These are phyloP conservation scores for Hibiscus mutabilis DNA, from an alignment of 345 rosid genomes.

Conservation along the genomic window DNA sequence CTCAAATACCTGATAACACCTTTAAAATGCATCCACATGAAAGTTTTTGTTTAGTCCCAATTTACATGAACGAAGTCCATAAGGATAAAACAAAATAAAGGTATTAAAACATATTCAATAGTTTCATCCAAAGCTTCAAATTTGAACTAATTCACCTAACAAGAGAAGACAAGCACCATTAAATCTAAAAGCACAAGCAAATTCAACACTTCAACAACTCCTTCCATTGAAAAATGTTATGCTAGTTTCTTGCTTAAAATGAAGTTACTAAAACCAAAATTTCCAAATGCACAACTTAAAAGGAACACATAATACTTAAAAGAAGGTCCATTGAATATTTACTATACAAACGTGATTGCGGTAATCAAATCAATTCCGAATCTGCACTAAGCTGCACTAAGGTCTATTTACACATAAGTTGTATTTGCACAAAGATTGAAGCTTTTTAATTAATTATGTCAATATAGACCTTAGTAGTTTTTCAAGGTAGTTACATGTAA, in stretches of 20 bases:
- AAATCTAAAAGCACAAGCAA: not conserved
- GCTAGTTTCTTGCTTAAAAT: not conserved
- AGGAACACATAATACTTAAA: not conserved
- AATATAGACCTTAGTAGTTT: too few species aligned
- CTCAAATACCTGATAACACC: constrained; percentile 90
- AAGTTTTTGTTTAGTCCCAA: constrained; percentile 45
- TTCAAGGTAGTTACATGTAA: too few species aligned
- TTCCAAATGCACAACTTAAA: not conserved
- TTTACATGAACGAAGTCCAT: constrained; percentile 25
- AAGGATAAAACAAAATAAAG: constrained; percentile 14
- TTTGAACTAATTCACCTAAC: not conserved
- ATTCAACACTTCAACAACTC: not conserved
- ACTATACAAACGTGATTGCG: constrained; percentile 71
- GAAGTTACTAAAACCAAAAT: not conserved
- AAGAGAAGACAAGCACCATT: not conserved
- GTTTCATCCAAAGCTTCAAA: not conserved
- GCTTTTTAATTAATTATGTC: too few species aligned
- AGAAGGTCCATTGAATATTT: constrained; percentile 33
- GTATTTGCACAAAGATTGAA: too few species aligned
- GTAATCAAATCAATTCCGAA: constrained; percentile 67
- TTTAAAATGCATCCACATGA: constrained; percentile 58
- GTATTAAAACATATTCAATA: constrained; percentile 9
- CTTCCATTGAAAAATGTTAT: not conserved
- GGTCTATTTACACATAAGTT: too few species aligned
- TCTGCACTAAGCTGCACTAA: constrained; percentile 77